Evolutionary conservation across 108 stramenopile genomes (phyloP).

Genomic region (Bacterosira constricta): DNA sequence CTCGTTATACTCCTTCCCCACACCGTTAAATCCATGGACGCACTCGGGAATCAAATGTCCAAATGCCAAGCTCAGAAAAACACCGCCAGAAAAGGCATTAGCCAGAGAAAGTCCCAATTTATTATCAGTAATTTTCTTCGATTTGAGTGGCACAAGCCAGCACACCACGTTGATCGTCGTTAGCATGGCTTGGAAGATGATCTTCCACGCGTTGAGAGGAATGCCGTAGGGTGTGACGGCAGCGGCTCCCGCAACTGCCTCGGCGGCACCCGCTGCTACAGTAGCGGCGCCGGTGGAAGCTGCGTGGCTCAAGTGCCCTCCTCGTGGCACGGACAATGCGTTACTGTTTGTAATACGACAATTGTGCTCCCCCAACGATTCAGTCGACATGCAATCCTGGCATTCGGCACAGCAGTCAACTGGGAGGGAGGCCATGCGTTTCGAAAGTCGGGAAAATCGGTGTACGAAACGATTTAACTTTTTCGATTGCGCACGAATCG

Average conservation of each 20-base stretch:
- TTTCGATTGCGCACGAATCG: slow-evolving; percentile 3
- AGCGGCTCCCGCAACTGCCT: slow-evolving; percentile 4
- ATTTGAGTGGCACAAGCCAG: slow-evolving; percentile 85
- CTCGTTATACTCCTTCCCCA: slow-evolving; percentile 60
- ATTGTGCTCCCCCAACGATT: slow-evolving; percentile 12
- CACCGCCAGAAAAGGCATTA: slow-evolving; percentile 97
- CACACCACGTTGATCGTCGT: slow-evolving; percentile 89
- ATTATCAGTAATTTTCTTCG: slow-evolving; percentile 82
- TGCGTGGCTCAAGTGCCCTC: slow-evolving; percentile 29
- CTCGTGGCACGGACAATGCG: slow-evolving; percentile 28
- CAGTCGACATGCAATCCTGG: slow-evolving; percentile 33
- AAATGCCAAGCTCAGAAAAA: slow-evolving; percentile 95
- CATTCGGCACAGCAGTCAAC: slow-evolving; percentile 44
- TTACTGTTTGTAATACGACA: neutral
- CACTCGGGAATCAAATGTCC: slow-evolving; percentile 97
- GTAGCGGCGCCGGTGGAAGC: slow-evolving; percentile 2
- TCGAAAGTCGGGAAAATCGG: slow-evolving; percentile 31
- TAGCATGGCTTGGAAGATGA: slow-evolving; percentile 84
- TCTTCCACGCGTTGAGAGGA: slow-evolving; percentile 87
- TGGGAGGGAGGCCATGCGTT: slow-evolving; percentile 19
- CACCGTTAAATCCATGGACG: slow-evolving; percentile 74
- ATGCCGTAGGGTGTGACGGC: slow-evolving; percentile 60
- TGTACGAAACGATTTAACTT: slow-evolving; percentile 13
- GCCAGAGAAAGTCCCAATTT: slow-evolving; percentile 82
- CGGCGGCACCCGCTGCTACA: slow-evolving; percentile 10